Percentiles rank a stretch among this genome's conserved stretches.
phyloP scores from a whole-genome alignment of 1,139 yeast species.

The Debaryomyces sp. region DNA sequence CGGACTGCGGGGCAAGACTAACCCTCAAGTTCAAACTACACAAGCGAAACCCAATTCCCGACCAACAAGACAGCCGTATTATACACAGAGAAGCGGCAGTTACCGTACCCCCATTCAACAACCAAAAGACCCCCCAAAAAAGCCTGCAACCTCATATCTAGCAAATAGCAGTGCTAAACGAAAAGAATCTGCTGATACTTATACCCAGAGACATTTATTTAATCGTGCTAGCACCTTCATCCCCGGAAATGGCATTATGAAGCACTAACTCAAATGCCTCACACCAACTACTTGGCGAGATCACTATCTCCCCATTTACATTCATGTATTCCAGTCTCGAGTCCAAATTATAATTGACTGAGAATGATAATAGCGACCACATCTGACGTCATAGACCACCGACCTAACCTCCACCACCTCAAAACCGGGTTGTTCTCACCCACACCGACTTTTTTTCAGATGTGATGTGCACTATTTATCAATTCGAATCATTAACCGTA shows the following conservation, averaged over 20 bases:
- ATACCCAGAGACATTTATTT: constrained; percentile 2
- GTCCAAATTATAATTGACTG: constrained; percentile 3
- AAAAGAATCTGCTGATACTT: background rate
- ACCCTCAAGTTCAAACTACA: background rate
- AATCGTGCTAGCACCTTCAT: background rate
- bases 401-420: background rate
- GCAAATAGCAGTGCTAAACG: background rate
- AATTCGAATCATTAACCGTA: constrained; percentile 4
- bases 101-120: background rate
- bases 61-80: background rate
- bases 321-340: background rate
- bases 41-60: background rate
- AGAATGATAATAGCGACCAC: background rate
- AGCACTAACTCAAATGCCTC: background rate
- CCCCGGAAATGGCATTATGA: background rate
- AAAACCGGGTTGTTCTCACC: background rate
- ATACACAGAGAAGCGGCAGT: background rate
- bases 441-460: background rate
- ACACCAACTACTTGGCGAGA: background rate
- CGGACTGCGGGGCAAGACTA: background rate
- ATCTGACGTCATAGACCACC: background rate
- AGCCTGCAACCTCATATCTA: background rate
- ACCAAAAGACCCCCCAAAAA: constrained; percentile 2
- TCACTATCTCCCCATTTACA: background rate
- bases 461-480: background rate